Evolutionary conservation across 2,329 filamentous ascomycete species (phyloP).

Genomic region (Phoma herbarum): DNA sequence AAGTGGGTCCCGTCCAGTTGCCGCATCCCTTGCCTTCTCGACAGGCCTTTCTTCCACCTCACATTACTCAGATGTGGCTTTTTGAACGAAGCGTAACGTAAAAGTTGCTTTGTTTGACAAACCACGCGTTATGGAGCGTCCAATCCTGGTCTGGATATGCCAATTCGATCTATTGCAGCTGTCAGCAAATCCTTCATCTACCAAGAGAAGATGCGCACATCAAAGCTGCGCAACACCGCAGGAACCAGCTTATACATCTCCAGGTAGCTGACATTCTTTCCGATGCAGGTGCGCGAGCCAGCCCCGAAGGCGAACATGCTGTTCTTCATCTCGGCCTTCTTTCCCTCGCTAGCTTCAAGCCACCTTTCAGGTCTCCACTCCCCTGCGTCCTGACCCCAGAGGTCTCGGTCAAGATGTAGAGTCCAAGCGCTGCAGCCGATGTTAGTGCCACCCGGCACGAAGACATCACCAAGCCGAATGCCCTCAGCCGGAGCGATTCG

Average conservation of each 20-base stretch:
- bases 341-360: constrained; percentile 18
- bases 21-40: not conserved
- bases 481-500: constrained; percentile 52
- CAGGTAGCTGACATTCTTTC: constrained; percentile 29
- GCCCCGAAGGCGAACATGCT: constrained; percentile 28
- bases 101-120: constrained; percentile 26
- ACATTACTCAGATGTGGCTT: not conserved
- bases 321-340: constrained; percentile 44
- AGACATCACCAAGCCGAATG: not conserved
- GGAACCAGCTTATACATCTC: constrained; percentile 32
- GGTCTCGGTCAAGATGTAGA: constrained; percentile 20
- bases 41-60: not conserved
- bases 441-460: constrained; percentile 24
- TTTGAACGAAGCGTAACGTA: constrained; percentile 12
- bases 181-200: not conserved
- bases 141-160: constrained; percentile 16
- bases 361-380: constrained; percentile 29
- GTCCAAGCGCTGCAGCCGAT: constrained; percentile 28
- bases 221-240: constrained; percentile 22
- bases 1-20: not conserved
- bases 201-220: constrained; percentile 15
- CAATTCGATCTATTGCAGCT: constrained; percentile 11
- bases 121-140: constrained; percentile 26
- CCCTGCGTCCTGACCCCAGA: constrained; percentile 22
- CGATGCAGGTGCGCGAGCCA: constrained; percentile 27